Conservation (phyloP, 192 early-diverging fungal species). For the Backusella tuberculispora region DNA sequence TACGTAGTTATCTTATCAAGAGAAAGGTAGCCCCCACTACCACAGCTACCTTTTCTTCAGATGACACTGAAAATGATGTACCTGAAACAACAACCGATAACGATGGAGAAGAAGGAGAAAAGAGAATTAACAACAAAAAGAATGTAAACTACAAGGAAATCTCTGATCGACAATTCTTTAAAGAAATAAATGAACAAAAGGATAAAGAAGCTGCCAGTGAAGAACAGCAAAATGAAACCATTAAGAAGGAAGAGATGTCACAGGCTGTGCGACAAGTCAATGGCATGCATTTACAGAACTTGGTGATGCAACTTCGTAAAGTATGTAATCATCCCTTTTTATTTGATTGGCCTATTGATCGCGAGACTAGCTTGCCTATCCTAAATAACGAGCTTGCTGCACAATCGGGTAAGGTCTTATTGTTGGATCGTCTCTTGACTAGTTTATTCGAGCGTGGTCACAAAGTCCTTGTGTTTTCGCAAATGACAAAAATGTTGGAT, state of each 20-base stretch:
- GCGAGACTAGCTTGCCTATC: conserved; percentile 53
- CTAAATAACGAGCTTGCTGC: conserved; percentile 62
- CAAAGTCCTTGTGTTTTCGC: conserved; percentile 93
- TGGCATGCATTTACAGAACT: conserved; percentile 81
- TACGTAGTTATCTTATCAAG: conserved; percentile 64
- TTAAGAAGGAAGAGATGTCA: conserved; percentile 24
- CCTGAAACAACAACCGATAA: conserved; percentile 6
- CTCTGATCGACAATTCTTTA: conserved; percentile 35
- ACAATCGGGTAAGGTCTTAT: conserved; percentile 85
- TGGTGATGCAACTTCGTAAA: conserved; percentile 91
- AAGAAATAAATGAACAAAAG: conserved; percentile 26
- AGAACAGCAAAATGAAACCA: background rate
- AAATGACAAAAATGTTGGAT: conserved; percentile 89
- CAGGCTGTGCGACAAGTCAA: conserved; percentile 51
- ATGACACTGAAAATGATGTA: conserved; percentile 22
- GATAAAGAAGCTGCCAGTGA: conserved; percentile 12
- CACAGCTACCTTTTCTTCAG: no score
- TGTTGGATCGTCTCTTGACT: conserved; percentile 83
- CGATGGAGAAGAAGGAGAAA: conserved; percentile 33
- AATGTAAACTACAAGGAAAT: conserved; percentile 39
- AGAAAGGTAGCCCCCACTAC: conserved; percentile 15
- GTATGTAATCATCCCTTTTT: conserved; percentile 93
- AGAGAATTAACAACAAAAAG: conserved; percentile 44
- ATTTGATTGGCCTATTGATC: conserved; percentile 72
- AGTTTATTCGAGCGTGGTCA: conserved; percentile 80